Conservation (phyloP, 2,329 filamentous ascomycete species). For the Plenodomus tracheiphilus region DNA sequence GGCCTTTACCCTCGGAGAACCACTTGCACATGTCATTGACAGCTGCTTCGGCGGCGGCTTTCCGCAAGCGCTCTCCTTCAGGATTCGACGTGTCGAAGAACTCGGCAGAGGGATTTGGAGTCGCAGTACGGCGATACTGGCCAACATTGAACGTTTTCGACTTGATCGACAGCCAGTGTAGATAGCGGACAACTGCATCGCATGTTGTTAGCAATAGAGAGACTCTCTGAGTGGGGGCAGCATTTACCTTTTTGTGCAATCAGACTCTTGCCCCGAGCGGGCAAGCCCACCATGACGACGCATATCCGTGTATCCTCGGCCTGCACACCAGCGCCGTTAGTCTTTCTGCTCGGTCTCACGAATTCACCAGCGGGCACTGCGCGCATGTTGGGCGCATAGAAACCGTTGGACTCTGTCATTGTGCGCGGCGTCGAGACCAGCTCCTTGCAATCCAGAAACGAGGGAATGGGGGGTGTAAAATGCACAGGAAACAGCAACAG, state of each 20-base stretch:
- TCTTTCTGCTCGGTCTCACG: slow-evolving; percentile 49
- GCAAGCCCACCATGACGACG: slow-evolving; percentile 97
- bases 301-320: slow-evolving; percentile 96
- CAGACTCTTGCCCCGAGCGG: slow-evolving; percentile 93
- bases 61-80: slow-evolving; percentile 87
- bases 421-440: slow-evolving; percentile 29
- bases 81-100: slow-evolving; percentile 93
- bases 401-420: slow-evolving; percentile 43
- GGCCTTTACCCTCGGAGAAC: slow-evolving; percentile 76
- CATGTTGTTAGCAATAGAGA: slow-evolving; percentile 13
- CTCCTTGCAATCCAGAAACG: slow-evolving; percentile 21
- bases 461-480: slow-evolving; percentile 17
- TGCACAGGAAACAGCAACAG: slow-evolving; percentile 18
- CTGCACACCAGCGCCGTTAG: slow-evolving; percentile 74
- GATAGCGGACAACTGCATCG: slow-evolving; percentile 66
- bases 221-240: background rate
- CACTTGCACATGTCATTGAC: slow-evolving; percentile 92
- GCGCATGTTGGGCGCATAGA: slow-evolving; percentile 45
- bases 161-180: slow-evolving; percentile 93
- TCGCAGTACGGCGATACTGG: slow-evolving; percentile 87
- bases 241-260: slow-evolving; percentile 90
- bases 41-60: slow-evolving; percentile 86
- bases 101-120: slow-evolving; percentile 85
- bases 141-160: slow-evolving; percentile 97
- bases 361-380: slow-evolving; percentile 49